Percentiles rank a stretch among this genome's conserved stretches.
phyloP scores from a whole-genome alignment of 148 eudicot species.

The Linanthus parryae region DNA sequence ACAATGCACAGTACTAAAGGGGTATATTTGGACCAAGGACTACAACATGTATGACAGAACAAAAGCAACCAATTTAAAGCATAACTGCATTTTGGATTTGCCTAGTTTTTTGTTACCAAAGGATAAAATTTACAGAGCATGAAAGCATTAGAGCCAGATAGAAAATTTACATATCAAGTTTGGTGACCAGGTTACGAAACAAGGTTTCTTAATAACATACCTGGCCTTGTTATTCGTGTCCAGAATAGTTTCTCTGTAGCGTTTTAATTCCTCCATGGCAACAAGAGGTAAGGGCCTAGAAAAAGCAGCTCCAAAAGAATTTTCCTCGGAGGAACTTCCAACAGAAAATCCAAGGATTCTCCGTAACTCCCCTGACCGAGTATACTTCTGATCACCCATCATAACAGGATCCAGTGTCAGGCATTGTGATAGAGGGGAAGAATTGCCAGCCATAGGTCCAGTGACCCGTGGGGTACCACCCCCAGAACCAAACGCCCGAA shows the following conservation, averaged over 20 bases:
- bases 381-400: slow-evolving; percentile 37
- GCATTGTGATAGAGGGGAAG: slow-evolving; percentile 48
- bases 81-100: too few relatives aligned
- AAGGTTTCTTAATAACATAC: too few relatives aligned
- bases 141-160: too few relatives aligned
- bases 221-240: slow-evolving; percentile 67
- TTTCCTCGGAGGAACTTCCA: slow-evolving; percentile 59
- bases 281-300: slow-evolving; percentile 43
- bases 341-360: slow-evolving; percentile 46
- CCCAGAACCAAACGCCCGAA: slow-evolving; percentile 47
- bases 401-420: slow-evolving; percentile 64
- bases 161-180: too few relatives aligned
- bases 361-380: slow-evolving; percentile 60
- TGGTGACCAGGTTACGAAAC: too few relatives aligned
- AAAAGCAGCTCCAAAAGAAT: slow-evolving; percentile 57
- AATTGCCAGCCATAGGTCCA: slow-evolving; percentile 29
- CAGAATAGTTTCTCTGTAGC: slow-evolving; percentile 43
- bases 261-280: slow-evolving; percentile 62
- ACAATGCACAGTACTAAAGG: too few relatives aligned
- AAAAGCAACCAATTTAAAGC: too few relatives aligned
- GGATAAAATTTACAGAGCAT: too few relatives aligned
- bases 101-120: too few relatives aligned
- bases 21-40: too few relatives aligned
- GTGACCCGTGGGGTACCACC: slow-evolving; percentile 35
- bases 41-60: too few relatives aligned